Evolutionary conservation across 345 rosid species (phyloP), one percentile per base, ranked within the genome.

Genomic region (Euphorbia tirucalli): DNA sequence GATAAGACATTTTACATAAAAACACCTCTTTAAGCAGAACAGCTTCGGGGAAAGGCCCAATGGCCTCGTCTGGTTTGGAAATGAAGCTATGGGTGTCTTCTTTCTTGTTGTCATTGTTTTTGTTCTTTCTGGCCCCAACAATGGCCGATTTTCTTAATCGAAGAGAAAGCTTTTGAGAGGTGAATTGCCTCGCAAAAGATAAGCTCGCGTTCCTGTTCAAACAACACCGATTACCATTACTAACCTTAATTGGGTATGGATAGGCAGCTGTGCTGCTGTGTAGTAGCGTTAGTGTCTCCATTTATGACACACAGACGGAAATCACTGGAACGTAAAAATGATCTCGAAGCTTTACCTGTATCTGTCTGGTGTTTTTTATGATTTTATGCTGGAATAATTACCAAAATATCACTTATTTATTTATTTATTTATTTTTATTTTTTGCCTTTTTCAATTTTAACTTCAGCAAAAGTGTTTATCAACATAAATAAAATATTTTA

Each of bases 1-100:
- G n/a, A 35, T 28, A 28, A 32, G 58, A 22, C 37, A 22, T 11
- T 13, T 3, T 27, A 5, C 11, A 44, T 28, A 0, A 65, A 19
- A 48, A 31, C 25, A 89, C 98, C 91, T 91, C 81, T 83, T 91
- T 89, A 71, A 93, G 96, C 55, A 93, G 82, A 11, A 93, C 84
- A 14, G 96, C 88, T 85, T 93, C 98, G 25, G 98, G 98, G 73
- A 89, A 93, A 37, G 83, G 83, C n/a, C 92, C 91, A 57, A 85
- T 81, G 72, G 87, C 78, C 62, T 89, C 98, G 24, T 86, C 97
- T 66, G 87, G 79, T 69, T 74, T 80, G 64, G 84, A 61, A 2
- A 83, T 74, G 58, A 87, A 90, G 85, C 83, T 82, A 50, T 91
- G 92, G 24, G 63, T 71, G 69, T 91, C 93, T 48, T 81, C 83